Conservation (phyloP, 768 basidiomycete species). For the Galerina marginata region DNA sequence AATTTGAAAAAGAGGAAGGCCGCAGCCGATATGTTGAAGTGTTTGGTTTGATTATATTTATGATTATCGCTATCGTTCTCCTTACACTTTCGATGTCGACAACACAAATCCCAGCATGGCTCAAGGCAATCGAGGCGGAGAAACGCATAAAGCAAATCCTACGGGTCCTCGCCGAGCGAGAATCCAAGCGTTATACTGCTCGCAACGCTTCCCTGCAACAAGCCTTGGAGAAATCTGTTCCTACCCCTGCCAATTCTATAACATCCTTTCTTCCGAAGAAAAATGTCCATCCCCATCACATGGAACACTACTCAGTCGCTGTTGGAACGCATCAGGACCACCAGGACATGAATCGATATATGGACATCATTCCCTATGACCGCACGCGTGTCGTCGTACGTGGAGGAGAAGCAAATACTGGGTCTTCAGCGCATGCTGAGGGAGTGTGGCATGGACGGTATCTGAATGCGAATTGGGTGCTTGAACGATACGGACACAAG, state of each 20-base stretch:
- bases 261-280: background rate
- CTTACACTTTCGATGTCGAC: conserved; percentile 1
- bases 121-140: conserved; percentile 27
- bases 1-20: background rate
- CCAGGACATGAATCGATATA: conserved; percentile 66
- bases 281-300: conserved; percentile 16
- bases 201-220: conserved; percentile 31
- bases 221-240: conserved; percentile 7
- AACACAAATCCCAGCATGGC: conserved; percentile 36
- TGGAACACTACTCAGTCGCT: conserved; percentile 61
- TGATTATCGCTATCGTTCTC: too few relatives aligned
- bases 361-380: conserved; percentile 80
- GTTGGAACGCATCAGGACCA: conserved; percentile 53
- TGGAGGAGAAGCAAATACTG: conserved; percentile 31
- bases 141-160: conserved; percentile 37
- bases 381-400: conserved; percentile 70
- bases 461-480: conserved; percentile 88
- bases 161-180: conserved; percentile 38
- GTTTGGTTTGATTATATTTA: too few relatives aligned
- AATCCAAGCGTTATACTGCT: conserved; percentile 36
- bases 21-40: background rate
- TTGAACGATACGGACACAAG: conserved; percentile 70
- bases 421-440: conserved; percentile 13
- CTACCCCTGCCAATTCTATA: background rate
- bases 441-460: conserved; percentile 50